Base-by-base conservation (phyloP, 2,329 filamentous ascomycete genomes). In the Colletotrichum siamense region DNA sequence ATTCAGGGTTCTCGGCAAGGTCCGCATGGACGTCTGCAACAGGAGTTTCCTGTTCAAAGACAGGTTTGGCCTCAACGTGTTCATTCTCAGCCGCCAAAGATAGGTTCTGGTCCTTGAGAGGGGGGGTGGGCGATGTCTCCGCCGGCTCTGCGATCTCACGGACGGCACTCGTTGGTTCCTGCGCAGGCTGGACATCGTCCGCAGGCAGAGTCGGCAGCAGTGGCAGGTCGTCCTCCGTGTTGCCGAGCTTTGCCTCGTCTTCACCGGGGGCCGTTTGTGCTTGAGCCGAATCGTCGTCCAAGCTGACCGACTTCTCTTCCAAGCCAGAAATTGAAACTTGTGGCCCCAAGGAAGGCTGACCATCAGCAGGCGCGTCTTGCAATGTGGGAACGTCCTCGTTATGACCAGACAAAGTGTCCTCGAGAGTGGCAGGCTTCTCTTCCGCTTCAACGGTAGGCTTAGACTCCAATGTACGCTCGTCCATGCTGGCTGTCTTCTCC, bases 51-150 rank as follows among this genome's bases (percentile, higher is more conserved):
- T 52, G 44, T 52, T 22, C 44, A 52, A 52, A 22, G 44, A 52
- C 44, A 13, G 10, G n/a, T 22, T 22, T 8, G n/a, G n/a, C 44
- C n/a, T 52, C 44, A 8, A 52, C n/a, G 12, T 22, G 10, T 2
- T 52, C 44, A 52, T 52, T 52, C 6, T 52, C 44, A 8, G 44
- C 44, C 44, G 44, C 44, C n/a, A 52, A 52, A 52, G 10, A 13
- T 22, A 22, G n/a, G 44, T 52, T 80, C 15, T 83, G 75, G 63
- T 79, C 79, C 39, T 77, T 79, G 66, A 72, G 68, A 36, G 77
- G 68, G 8, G 70, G 52, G 13, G 65, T 63, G 57, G 71, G 65
- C 26, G 24, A 30, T 28, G 44, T 55, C 16, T 66, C 75, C 8
- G 34, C 69, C 22, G 24, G 39, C 18, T 57, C 18, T 32, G 34